phyloP scores from a whole-genome alignment of 495 filamentous ascomycete genomes.

The Daldinia decipiens region DNA sequence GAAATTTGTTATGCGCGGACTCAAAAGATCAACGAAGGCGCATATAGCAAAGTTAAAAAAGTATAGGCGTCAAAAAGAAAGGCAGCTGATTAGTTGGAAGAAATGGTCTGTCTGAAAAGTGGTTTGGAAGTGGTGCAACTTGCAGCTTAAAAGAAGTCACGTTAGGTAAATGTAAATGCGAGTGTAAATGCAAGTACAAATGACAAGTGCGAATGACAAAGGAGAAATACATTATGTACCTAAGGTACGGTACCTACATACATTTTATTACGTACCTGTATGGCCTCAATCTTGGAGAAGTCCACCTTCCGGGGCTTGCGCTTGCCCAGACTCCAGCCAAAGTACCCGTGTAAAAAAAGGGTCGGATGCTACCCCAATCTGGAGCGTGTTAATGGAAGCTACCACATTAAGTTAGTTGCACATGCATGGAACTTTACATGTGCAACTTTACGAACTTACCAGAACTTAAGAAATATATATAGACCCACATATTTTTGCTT shows the following conservation, averaged over 20 bases:
- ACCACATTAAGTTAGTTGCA: neutral
- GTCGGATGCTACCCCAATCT: neutral
- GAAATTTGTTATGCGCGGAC: constrained; percentile 16
- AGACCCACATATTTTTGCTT: neutral
- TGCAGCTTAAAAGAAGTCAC: constrained; percentile 6
- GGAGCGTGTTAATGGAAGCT: neutral
- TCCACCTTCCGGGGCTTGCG: neutral
- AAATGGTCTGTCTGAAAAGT: neutral
- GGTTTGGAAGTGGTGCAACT: constrained; percentile 8
- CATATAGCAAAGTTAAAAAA: neutral
- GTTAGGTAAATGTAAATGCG: constrained; percentile 9
- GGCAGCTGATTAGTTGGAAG: neutral
- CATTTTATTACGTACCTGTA: constrained; percentile 9
- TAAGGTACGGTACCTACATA: too few relatives aligned
- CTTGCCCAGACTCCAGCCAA: neutral
- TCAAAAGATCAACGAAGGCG: constrained; percentile 7
- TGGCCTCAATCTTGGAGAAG: constrained; percentile 16
- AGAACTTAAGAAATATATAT: neutral
- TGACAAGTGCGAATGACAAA: neutral
- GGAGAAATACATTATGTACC: constrained; percentile 5
- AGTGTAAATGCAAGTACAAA: neutral
- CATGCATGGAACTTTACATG: neutral
- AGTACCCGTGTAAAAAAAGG: constrained; percentile 4
- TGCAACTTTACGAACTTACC: neutral
- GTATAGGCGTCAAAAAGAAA: neutral